Percentiles rank a stretch among this genome's conserved stretches.
Evolutionary conservation across 768 basidiomycete genomes (phyloP).

Genomic region (Russula earlei): DNA sequence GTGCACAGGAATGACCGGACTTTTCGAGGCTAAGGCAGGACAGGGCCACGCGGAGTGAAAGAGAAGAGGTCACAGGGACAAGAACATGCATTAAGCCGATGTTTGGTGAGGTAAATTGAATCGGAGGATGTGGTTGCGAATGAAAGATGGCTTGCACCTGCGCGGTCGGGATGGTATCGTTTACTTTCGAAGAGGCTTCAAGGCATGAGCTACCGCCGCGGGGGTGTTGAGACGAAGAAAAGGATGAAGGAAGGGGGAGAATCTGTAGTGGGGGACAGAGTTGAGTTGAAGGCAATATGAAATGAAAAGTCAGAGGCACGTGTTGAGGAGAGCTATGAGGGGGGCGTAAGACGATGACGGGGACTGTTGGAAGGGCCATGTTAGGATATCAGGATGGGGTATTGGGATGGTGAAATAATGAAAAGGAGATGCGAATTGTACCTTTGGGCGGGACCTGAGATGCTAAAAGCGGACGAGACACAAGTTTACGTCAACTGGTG

Average conservation of each 20-base stretch:
- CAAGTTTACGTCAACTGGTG: slow-evolving; percentile 12
- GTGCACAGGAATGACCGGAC: neutral
- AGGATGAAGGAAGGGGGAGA: neutral
- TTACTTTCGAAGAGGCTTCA: neutral
- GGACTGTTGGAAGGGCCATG: neutral
- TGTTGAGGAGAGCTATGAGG: neutral
- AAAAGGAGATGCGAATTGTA: neutral
- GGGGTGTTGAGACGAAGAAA: neutral
- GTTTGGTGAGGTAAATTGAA: neutral
- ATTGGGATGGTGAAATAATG: neutral
- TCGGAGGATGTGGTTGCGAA: neutral
- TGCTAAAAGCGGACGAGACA: slow-evolving; percentile 11
- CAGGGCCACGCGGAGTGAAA: neutral
- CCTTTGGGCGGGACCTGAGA: neutral
- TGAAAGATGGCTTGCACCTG: neutral
- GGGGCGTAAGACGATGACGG: neutral
- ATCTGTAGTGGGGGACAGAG: neutral
- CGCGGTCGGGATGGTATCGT: neutral
- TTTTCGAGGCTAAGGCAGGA: no score
- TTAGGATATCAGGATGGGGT: neutral
- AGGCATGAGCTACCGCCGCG: neutral
- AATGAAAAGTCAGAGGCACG: neutral
- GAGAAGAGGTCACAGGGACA: neutral
- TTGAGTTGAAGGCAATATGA: slow-evolving; percentile 12
- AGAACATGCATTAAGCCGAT: neutral